Conservation (phyloP, 495 filamentous ascomycete species). For the Xylaria castorea region DNA sequence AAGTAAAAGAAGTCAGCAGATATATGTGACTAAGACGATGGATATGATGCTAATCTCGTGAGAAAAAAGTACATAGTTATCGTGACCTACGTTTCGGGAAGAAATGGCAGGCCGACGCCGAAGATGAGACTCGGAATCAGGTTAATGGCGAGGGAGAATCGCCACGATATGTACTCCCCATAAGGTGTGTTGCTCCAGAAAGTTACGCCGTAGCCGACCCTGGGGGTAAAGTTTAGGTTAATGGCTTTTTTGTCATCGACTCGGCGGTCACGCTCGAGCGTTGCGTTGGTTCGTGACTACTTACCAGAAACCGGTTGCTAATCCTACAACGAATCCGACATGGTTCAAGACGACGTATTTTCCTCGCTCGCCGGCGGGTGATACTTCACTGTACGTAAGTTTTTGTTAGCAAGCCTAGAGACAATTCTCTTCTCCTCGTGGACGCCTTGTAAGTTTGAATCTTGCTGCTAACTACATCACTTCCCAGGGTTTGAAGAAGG, state of each 20-base stretch:
- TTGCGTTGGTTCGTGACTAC: neutral
- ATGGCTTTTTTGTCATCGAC: neutral
- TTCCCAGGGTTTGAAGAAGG: neutral
- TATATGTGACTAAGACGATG: neutral
- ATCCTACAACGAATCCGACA: constrained; percentile 60
- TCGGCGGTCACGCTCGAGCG: neutral
- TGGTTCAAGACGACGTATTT: constrained; percentile 65
- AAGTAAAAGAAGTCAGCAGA: neutral
- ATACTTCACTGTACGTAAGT: constrained; percentile 52
- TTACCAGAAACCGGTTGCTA: constrained; percentile 62
- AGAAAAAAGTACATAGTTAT: neutral
- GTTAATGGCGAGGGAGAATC: constrained; percentile 52
- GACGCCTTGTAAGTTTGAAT: too few species aligned
- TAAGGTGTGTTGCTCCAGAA: constrained; percentile 47
- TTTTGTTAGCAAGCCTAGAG: neutral
- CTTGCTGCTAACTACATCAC: neutral
- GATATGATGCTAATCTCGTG: neutral
- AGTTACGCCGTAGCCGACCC: constrained; percentile 54
- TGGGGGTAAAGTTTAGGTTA: constrained; percentile 20
- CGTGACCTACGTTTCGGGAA: constrained; percentile 55
- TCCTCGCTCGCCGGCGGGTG: constrained; percentile 58
- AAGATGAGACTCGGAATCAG: constrained; percentile 55
- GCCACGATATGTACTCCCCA: constrained; percentile 49
- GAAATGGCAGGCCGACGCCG: constrained; percentile 52
- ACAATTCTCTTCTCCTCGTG: neutral